phyloP scores from a whole-genome alignment of 1,284 basidiomycete species.

The Cryptococcus sp. region DNA sequence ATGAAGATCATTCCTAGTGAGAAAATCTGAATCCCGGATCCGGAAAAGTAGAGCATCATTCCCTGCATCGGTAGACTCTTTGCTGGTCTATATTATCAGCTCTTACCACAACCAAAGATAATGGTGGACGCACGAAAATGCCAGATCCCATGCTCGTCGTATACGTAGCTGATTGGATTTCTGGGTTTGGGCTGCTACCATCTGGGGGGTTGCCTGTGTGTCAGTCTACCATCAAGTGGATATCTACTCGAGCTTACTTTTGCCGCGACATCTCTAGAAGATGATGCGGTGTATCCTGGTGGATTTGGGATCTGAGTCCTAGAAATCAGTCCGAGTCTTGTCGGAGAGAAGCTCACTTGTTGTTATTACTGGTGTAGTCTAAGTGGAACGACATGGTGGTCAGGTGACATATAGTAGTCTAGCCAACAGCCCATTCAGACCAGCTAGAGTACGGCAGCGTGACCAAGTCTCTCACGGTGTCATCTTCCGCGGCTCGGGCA shows the following conservation, averaged over 20 bases:
- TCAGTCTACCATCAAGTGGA: background rate
- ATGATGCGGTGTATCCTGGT: conserved; percentile 20
- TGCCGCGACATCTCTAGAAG: conserved; percentile 16
- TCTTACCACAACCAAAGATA: no score
- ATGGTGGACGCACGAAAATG: conserved; percentile 53
- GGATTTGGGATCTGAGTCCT: conserved; percentile 23
- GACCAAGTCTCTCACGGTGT: background rate
- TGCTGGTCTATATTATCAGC: conserved; percentile 54
- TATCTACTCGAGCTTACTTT: conserved; percentile 11
- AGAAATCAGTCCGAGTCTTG: background rate
- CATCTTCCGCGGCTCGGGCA: no score
- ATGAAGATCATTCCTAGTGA: conserved; percentile 90
- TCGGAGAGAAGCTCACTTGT: conserved; percentile 24
- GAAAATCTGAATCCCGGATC: conserved; percentile 85
- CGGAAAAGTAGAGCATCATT: conserved; percentile 95
- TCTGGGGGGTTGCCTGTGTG: background rate
- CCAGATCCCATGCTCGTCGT: conserved; percentile 81
- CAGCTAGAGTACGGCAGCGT: no score
- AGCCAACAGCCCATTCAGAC: background rate
- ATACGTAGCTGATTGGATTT: conserved; percentile 59
- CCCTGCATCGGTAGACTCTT: conserved; percentile 90
- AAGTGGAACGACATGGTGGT: conserved; percentile 13
- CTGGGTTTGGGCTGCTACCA: conserved; percentile 11
- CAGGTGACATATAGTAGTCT: no score
- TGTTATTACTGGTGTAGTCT: conserved; percentile 16